Base-by-base conservation (phyloP, 2,329 filamentous ascomycete species). In the Fusarium sp. region DNA sequence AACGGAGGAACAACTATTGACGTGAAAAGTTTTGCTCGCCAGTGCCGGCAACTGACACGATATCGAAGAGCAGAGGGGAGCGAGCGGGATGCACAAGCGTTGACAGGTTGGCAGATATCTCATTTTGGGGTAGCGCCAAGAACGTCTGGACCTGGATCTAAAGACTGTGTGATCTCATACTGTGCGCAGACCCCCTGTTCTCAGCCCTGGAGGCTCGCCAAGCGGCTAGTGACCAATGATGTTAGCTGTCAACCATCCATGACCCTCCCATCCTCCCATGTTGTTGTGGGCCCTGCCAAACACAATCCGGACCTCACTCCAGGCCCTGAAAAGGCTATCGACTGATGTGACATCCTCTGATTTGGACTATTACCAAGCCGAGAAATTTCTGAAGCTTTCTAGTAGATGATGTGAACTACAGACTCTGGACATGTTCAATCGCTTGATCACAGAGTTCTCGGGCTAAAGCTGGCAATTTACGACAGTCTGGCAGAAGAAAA, bases 221-320 rank as follows among this genome's bases (percentile, higher is more conserved):
- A 51, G 61, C 24, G 11, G 13, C n/a, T 51, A 63, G 20, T 34
- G n/a, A 17, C 59, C 34, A 53, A 63, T 56, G 15, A 34, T 43
- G 36, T 22, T 20, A 13, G 17, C n/a, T 31, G 28, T 36, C 36
- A 28, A 28, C 10, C 34, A n/a, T 13, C 8, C 26, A 20, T 3
- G 11, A 14, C 22, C 24, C 22, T 18, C 15, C 18, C 46, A 24
- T 14, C 14, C 20, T 20, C 26, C 22, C 31, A 34, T 33, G 28
- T 14, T 18, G n/a, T 44, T 49, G 39, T 42, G 51, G 51, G 18
- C 17, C 11, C 58, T 7, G 38, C n/a, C 7, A 63, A 64, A 58
- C 52, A 22, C 34, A 66, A 60, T 65, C 48, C 33, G 20, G n/a
- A 65, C 61, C 20, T 65, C 61, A 61, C 33, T 26, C 18, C 18